Evolutionary conservation across 768 basidiomycete species (phyloP), one percentile per base, ranked within the genome.

Genomic region (Amanita subjunquillea): DNA sequence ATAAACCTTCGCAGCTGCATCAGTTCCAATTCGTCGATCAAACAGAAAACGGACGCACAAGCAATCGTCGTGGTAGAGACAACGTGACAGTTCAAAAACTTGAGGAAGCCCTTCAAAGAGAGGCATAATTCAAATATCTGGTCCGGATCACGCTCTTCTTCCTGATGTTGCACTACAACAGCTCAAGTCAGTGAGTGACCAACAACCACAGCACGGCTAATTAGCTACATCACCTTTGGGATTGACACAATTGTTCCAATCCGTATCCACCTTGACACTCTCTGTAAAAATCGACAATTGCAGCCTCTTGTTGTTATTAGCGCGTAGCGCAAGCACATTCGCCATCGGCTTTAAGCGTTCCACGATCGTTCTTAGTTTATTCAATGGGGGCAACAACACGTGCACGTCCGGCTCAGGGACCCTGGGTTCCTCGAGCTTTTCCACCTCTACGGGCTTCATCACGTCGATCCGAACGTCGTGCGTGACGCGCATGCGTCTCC

Each of bases 371-470:
- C 90, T 80, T 36, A 93, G 69, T 59, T 85, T 85, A 20, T 77
- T 74, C 4, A 93, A 70, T 0, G 87, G 76, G 0, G 90, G 91
- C 0, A 91, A 70, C 20, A 91, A 64, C 45, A 92, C 82, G 57
- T 88, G 86, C 58, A 90, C 91, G 55, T 93, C 87, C 13, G 91
- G 88, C 29, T 87, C 83, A 1, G 91, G 91, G 61, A 91, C 93
- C 58, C 88, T 65, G 1, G 91, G 91, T 62, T 93, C 91, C 25
- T 70, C 75, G 51, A 93, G 73, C 55, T 73, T 79, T 17, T 77
- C 81, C 9, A 87, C 79, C 53, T 93, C 91, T 0, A 71, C 69
- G 1, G 85, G 85, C 53, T 80, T 80, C 78, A 90, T 75, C 7
- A 94, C 82, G 47, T 87, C 86, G 53, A 93, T 86, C 57, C 78